Base-by-base conservation (phyloP, 1,139 yeast species). In the Yamadazyma taylorii region DNA sequence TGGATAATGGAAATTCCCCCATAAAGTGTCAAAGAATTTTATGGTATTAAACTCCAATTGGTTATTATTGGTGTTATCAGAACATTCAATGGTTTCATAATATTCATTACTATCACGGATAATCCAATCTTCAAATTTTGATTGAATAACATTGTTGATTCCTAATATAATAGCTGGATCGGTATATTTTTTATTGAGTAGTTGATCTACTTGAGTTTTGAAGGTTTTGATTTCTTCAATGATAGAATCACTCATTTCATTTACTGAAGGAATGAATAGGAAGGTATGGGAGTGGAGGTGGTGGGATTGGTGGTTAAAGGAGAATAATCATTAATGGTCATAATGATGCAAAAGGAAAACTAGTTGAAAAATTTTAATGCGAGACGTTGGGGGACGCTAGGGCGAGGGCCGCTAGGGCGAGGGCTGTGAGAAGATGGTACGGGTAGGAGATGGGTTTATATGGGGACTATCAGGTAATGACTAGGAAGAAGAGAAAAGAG, bases 1-100 rank as follows among this genome's bases (percentile, higher is more conserved):
- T 1, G 87, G 87, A 47, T 80, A 79, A 48, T 80, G 84, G 49
- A 82, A 72, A 12, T 78, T 76, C 17, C 66, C 53, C 89, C 89
- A 83, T 15, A 79, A 54, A 5, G 56, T 48, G 33, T 78, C 82
- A 17, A 81, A 56, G 17, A 52, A 56, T 15, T 54, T 53, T 21
- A 64, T 58, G 24, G 72, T 66, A 56, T 48, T 50, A 42, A 68
- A 67, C 8, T 55, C 58, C 2, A 47, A 35, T 7, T 53, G 60
- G n/a, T 21, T 15, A 25, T 37, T 26, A 12, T 35, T 28, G 7
- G 48, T 41, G 16, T 47, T 46, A 8, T 46, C 43, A 6, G 8
- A 8, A 5, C 11, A 5, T 8, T 50, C 51, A n/a, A 41, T 37
- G 8, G 33, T 35, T 11, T 36, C 38, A 24, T 36, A 51, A 43